A percentile compares a stretch with the other conserved stretches of the same genome.
phyloP scores from a whole-genome alignment of 1,284 basidiomycete species.

The Naganishia sp. region DNA sequence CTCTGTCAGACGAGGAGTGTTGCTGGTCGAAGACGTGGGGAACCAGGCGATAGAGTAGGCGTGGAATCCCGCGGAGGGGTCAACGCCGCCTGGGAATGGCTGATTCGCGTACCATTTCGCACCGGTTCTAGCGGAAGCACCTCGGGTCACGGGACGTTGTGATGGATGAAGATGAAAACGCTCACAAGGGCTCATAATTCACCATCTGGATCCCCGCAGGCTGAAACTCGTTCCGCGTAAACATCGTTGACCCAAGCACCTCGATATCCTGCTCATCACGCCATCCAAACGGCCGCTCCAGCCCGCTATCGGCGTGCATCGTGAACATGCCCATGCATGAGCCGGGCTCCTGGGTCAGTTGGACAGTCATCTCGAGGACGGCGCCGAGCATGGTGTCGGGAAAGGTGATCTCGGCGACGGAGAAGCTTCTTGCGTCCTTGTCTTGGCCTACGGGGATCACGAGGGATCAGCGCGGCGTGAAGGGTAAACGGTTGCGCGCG shows the following conservation, averaged over 20 bases:
- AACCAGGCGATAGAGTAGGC: constrained; percentile 37
- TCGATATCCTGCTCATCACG: constrained; percentile 32
- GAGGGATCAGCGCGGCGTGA: no score
- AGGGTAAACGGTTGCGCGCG: neutral
- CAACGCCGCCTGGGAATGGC: constrained; percentile 21
- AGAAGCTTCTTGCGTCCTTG: constrained; percentile 11
- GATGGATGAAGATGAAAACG: neutral
- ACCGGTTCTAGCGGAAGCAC: constrained; percentile 6
- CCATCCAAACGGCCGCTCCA: constrained; percentile 7
- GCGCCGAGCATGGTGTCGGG: constrained; percentile 9
- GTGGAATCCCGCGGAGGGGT: constrained; percentile 33
- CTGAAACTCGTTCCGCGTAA: constrained; percentile 20
- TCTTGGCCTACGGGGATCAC: constrained; percentile 6
- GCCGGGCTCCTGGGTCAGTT: neutral
- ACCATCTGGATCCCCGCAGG: constrained; percentile 34
- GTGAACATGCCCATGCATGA: constrained; percentile 17
- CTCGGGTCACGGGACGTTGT: no score
- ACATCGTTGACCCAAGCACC: constrained; percentile 28
- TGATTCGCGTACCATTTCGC: constrained; percentile 16
- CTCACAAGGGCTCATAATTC: constrained; percentile 32
- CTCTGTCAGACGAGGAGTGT: constrained; percentile 28
- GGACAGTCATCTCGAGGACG: constrained; percentile 6
- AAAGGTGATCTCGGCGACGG: constrained; percentile 9
- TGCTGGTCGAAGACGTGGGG: constrained; percentile 26
- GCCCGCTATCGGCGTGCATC: constrained; percentile 1